Evolutionary conservation across 2,329 filamentous ascomycete species (phyloP).

Genomic region (Chaetomiaceae sp.): DNA sequence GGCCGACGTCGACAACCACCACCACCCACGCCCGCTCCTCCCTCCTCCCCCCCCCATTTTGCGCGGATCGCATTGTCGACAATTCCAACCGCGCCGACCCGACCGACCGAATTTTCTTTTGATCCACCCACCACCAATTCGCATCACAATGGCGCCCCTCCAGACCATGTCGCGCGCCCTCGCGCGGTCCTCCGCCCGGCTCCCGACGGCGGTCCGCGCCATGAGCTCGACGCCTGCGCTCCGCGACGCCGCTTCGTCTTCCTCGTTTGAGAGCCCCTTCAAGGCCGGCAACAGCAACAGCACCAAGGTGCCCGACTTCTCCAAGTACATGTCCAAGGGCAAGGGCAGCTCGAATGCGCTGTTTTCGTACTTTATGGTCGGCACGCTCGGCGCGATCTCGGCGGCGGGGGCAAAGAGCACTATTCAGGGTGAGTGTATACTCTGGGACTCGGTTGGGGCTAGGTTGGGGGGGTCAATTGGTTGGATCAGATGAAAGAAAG

Average conservation of each 20-base stretch:
- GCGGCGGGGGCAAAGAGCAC: constrained; percentile 96
- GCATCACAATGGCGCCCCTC: constrained; percentile 62
- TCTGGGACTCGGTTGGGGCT: constrained; percentile 8
- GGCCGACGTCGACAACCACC: constrained; percentile 26
- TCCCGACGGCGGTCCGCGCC: constrained; percentile 48
- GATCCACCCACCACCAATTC: constrained; percentile 10
- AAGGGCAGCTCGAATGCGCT: constrained; percentile 72
- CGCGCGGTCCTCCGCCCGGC: constrained; percentile 51
- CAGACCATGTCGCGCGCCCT: constrained; percentile 63
- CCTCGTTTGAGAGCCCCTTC: constrained; percentile 59
- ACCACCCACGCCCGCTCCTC: constrained; percentile 12
- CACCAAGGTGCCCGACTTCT: constrained; percentile 81
- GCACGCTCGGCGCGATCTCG: constrained; percentile 84
- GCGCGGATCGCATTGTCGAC: constrained; percentile 6
- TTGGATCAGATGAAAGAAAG: not conserved
- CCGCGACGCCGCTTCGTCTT: constrained; percentile 38
- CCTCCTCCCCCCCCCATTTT: not conserved
- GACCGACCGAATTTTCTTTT: not conserved
- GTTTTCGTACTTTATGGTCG: constrained; percentile 98
- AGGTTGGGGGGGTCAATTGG: constrained; percentile 15
- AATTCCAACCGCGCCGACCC: not conserved
- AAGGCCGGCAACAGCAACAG: constrained; percentile 52
- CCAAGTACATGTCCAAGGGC: constrained; percentile 74
- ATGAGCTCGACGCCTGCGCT: constrained; percentile 53
- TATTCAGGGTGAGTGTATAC: constrained; percentile 74